Percentiles rank a stretch among this genome's conserved stretches.
Evolutionary conservation across 495 filamentous ascomycete genomes (phyloP).

Genomic region (Lepraria neglecta): DNA sequence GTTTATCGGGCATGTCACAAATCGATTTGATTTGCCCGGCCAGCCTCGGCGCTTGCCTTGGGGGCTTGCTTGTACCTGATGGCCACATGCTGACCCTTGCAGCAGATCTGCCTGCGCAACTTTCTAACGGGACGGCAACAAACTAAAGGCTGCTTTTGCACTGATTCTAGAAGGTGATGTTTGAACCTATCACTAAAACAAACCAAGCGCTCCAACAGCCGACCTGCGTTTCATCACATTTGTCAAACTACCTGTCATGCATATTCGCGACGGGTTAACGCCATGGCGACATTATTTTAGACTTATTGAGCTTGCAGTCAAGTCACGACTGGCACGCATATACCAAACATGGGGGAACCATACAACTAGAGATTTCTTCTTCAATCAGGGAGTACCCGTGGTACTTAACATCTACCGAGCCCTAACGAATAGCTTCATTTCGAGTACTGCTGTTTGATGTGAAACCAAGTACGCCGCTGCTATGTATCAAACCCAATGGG

Average conservation of each 20-base stretch:
- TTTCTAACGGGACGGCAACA: constrained; percentile 6
- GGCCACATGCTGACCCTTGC: constrained; percentile 7
- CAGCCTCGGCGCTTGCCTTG: neutral
- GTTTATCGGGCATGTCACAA: no score
- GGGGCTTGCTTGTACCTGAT: constrained; percentile 2
- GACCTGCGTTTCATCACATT: neutral
- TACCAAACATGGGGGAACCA: neutral
- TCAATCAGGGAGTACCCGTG: constrained; percentile 5
- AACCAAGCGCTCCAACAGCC: constrained; percentile 7
- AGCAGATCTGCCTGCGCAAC: neutral
- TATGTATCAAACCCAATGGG: no score
- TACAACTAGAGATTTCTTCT: neutral
- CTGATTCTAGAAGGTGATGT: neutral
- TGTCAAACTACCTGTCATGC: neutral
- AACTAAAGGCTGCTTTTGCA: neutral
- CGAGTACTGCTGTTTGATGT: no score
- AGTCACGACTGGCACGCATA: constrained; percentile 2
- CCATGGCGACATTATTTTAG: neutral
- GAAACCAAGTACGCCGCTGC: no score
- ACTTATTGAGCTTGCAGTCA: neutral
- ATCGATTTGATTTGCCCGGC: neutral
- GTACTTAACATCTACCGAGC: neutral
- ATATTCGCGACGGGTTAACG: constrained; percentile 4
- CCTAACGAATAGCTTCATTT: neutral
- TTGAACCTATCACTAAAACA: neutral